phyloP scores from a whole-genome alignment of 2,329 filamentous ascomycete genomes.

The Curvularia eragrostidis region DNA sequence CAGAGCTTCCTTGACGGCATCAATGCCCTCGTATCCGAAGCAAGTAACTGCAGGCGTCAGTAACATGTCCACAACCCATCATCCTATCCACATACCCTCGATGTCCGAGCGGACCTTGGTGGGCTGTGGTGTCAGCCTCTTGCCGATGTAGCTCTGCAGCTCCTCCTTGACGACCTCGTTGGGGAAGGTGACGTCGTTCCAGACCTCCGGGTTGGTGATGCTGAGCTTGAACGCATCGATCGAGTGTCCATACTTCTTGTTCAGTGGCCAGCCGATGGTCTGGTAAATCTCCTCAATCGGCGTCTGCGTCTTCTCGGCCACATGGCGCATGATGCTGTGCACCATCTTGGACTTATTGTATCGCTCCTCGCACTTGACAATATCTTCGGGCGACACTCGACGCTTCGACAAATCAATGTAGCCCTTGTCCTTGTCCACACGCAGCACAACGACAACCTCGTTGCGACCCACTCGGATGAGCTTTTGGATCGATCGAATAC shows the following conservation, averaged over 20 bases:
- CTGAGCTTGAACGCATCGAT: slow-evolving; percentile 99
- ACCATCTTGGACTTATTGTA: slow-evolving; percentile 99
- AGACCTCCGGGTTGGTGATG: slow-evolving; percentile 97
- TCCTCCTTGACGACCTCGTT: slow-evolving; percentile 86
- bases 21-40: slow-evolving; percentile 92
- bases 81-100: slow-evolving; percentile 75
- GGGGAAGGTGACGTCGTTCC: slow-evolving; percentile 90
- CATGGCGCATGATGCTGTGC: slow-evolving; percentile 98
- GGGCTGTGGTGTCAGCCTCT: slow-evolving; percentile 96
- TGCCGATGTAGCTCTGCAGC: slow-evolving; percentile 93
- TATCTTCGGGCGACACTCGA: slow-evolving; percentile 95
- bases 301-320: slow-evolving; percentile 92
- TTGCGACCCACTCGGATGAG: slow-evolving; percentile 97
- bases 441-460: slow-evolving; percentile 96
- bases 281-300: slow-evolving; percentile 97
- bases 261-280: slow-evolving; percentile 93
- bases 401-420: slow-evolving; percentile 99
- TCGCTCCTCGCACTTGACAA: slow-evolving; percentile 96
- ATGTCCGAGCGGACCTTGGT: slow-evolving; percentile 98
- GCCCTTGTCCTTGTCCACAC: slow-evolving; percentile 99
- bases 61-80: neutral
- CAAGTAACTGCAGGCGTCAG: slow-evolving; percentile 44
- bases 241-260: slow-evolving; percentile 95
- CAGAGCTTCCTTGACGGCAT: slow-evolving; percentile 93
- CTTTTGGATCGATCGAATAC: slow-evolving; percentile 99